Base-by-base conservation (phyloP, 2,329 filamentous ascomycete species). In the Aspergillus viridinutans region DNA sequence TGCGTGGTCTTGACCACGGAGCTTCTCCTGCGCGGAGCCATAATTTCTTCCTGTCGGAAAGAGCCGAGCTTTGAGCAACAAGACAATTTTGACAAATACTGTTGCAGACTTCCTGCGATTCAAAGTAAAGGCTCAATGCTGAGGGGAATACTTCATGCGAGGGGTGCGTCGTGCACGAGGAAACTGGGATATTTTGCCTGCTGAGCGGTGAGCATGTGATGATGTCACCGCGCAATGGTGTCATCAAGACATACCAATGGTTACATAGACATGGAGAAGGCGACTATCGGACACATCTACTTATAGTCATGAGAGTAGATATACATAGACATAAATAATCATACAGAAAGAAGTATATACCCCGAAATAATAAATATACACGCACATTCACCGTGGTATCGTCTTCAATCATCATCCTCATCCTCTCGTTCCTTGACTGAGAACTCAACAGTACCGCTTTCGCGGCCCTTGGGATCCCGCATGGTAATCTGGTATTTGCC, bases 401-500 rank as follows among this genome's bases (percentile, higher is more conserved):
- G 48, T 57, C 63, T 57, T 56, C 67, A 68, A 9, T 73, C 61
- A 12, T 72, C 64, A 17, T 74, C 68, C n/a, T 72, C 65, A 10
- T 68, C 67, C 55, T 75, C 68, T 9, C 63, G 64, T 57, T 73
- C 69, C 47, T 72, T 70, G 42, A 80, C 76, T 29, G 76, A 73
- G 55, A 83, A 80, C 52, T 80, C 79, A 43, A 80, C 70, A 6
- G 74, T 75, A 8, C 79, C 78, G 42, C 72, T 76, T 61, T 79
- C 73, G 35, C 72, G 72, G 17, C 81, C 81, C 60, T 74, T 78
- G 49, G 68, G 66, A 66, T 83, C 78, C 55, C 70, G 69, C 59
- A 78, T 78, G 45, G 76, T 73, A 59, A 93, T 82, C 60, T 85
- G 82, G 70, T 96, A 97, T 72, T 88, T 88, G 2, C 92, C 92